phyloP scores from a whole-genome alignment of 345 rosid species.

The Turnera subulata region DNA sequence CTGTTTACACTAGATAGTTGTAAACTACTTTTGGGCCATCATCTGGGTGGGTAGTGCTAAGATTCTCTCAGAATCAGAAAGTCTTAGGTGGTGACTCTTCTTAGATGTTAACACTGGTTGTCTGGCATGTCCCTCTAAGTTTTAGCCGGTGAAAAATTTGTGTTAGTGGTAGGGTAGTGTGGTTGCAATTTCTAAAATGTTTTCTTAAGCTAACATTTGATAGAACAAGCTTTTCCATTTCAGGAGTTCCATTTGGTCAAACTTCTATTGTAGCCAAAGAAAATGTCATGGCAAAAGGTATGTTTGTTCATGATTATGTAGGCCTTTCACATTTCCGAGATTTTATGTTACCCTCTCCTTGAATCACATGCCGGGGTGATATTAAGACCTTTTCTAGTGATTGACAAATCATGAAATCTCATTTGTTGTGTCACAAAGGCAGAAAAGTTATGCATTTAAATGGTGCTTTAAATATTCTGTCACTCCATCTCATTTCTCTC shows the following conservation, averaged over 20 bases:
- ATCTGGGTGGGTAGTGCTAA: too few relatives aligned
- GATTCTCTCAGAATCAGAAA: conserved; percentile 1
- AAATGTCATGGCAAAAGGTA: conserved; percentile 91
- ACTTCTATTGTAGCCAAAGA: conserved; percentile 73
- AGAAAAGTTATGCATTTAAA: too few relatives aligned
- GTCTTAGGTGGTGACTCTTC: not conserved
- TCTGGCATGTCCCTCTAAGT: conserved; percentile 12
- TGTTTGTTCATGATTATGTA: conserved; percentile 37
- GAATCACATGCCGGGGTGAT: too few relatives aligned
- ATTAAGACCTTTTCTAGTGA: too few relatives aligned
- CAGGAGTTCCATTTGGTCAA: conserved; percentile 92
- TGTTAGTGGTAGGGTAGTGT: conserved; percentile 12
- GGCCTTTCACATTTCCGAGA: too few relatives aligned
- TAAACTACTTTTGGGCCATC: too few relatives aligned
- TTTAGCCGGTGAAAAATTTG: conserved; percentile 10
- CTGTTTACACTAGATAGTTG: too few relatives aligned
- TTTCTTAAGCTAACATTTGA: conserved; percentile 32
- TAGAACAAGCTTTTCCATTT: conserved; percentile 56
- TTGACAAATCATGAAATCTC: too few relatives aligned
- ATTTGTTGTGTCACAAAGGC: too few relatives aligned
- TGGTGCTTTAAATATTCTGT: too few relatives aligned
- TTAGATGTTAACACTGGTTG: conserved; percentile 7
- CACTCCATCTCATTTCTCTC: too few relatives aligned
- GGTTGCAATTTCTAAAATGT: conserved; percentile 23
- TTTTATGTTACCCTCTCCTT: too few relatives aligned